These are phyloP conservation scores for Luzula sylvatica DNA, from an alignment of 176 grass and related monocot genomes.

Conservation along the genomic window DNA sequence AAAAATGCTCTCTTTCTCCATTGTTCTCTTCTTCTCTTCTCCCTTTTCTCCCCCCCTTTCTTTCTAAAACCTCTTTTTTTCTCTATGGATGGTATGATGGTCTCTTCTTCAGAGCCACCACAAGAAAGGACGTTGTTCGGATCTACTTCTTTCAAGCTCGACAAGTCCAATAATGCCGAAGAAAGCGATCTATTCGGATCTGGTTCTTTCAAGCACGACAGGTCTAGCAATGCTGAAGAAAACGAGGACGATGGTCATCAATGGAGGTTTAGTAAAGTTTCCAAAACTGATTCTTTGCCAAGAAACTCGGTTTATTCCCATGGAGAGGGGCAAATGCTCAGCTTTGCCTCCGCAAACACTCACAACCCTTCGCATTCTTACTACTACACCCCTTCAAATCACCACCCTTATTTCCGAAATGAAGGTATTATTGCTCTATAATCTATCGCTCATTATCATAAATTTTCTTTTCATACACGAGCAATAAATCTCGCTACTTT, in stretches of 20 bases:
- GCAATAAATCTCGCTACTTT: too few relatives aligned
- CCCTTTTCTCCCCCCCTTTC: background rate
- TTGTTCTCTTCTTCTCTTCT: background rate
- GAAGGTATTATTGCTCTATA: conserved; percentile 20
- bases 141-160: conserved; percentile 64
- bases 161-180: background rate
- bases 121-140: conserved; percentile 36
- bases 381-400: conserved; percentile 32
- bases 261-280: conserved; percentile 43
- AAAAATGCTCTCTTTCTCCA: background rate
- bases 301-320: conserved; percentile 41
- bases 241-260: conserved; percentile 31
- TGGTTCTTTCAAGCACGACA: conserved; percentile 56
- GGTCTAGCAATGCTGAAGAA: conserved; percentile 10
- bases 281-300: conserved; percentile 31
- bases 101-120: conserved; percentile 18
- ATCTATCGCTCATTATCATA: background rate
- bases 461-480: background rate
- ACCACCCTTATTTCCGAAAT: conserved; percentile 23
- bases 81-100: conserved; percentile 10
- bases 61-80: conserved; percentile 4
- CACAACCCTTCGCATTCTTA: conserved; percentile 43
- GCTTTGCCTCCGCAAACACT: conserved; percentile 50
- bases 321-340: conserved; percentile 78
- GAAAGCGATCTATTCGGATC: conserved; percentile 50